phyloP scores from a whole-genome alignment of 2,329 filamentous ascomycete species.

The Penicillium hesseltinei region DNA sequence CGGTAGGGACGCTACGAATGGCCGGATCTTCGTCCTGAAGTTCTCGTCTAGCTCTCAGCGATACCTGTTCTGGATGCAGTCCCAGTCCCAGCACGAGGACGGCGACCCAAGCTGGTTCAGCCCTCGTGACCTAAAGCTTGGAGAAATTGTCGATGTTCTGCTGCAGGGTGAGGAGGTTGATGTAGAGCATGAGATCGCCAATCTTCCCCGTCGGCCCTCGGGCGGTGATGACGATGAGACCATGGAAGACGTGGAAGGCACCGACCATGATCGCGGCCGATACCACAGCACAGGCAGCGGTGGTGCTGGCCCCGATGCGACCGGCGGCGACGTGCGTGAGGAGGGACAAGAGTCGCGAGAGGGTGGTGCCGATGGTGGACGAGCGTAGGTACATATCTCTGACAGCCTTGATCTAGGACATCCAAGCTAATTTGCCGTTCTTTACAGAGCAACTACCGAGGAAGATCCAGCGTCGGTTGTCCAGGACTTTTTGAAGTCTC shows the following conservation, averaged over 20 bases:
- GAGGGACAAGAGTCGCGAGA: constrained; percentile 86
- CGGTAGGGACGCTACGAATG: constrained; percentile 69
- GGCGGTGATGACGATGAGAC: constrained; percentile 68
- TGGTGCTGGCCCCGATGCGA: constrained; percentile 81
- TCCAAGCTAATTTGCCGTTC: constrained; percentile 14
- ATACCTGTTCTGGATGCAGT: constrained; percentile 95
- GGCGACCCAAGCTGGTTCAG: constrained; percentile 77
- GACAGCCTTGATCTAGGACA: constrained; percentile 13
- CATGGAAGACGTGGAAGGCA: constrained; percentile 73
- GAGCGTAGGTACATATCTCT: constrained; percentile 87
- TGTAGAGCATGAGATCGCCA: constrained; percentile 68
- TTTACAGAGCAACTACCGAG: constrained; percentile 58
- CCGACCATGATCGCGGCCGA: constrained; percentile 57
- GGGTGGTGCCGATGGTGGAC: constrained; percentile 91
- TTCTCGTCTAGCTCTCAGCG: constrained; percentile 89
- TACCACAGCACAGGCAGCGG: constrained; percentile 65
- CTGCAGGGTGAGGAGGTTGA: constrained; percentile 88
- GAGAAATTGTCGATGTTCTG: constrained; percentile 78
- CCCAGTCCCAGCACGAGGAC: constrained; percentile 72
- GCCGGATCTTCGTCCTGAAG: constrained; percentile 88
- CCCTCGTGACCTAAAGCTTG: constrained; percentile 79
- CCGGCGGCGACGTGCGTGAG: constrained; percentile 85
- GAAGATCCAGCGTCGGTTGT: constrained; percentile 75
- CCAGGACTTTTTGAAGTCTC: constrained; percentile 82
- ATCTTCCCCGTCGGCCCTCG: constrained; percentile 53